A percentile compares a stretch with the other conserved stretches of the same genome.
phyloP scores from a whole-genome alignment of 306 rosid genomes.

The Prunus campanulata region DNA sequence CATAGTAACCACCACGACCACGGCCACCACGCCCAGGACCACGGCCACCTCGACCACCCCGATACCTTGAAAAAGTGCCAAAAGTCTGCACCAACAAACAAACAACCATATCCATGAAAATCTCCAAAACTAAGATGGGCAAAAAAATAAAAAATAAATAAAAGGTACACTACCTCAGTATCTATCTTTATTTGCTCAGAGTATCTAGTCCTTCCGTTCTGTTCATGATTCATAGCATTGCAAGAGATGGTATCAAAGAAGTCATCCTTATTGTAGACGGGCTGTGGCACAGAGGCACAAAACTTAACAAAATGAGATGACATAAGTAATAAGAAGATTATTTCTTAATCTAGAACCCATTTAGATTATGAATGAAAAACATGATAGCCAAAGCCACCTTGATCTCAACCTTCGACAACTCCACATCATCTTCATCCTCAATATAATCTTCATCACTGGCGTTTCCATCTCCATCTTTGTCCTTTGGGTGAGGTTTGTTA shows the following conservation, averaged over 20 bases:
- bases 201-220: slow-evolving; percentile 75
- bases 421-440: slow-evolving; percentile 55
- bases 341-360: neutral
- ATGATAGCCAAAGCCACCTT: slow-evolving; percentile 44
- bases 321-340: neutral
- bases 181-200: slow-evolving; percentile 84
- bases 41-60: slow-evolving; percentile 81
- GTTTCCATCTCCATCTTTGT: slow-evolving; percentile 56
- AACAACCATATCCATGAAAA: slow-evolving; percentile 19
- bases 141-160: neutral
- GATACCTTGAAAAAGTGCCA: slow-evolving; percentile 72
- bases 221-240: slow-evolving; percentile 44
- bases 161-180: slow-evolving; percentile 55
- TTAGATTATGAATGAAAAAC: slow-evolving; percentile 5
- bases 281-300: slow-evolving; percentile 34
- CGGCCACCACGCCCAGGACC: slow-evolving; percentile 77
- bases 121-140: neutral
- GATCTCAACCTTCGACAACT: slow-evolving; percentile 40
- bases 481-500: slow-evolving; percentile 49
- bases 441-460: slow-evolving; percentile 48
- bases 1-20: slow-evolving; percentile 73
- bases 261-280: slow-evolving; percentile 83
- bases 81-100: slow-evolving; percentile 68
- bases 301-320: slow-evolving; percentile 20
- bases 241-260: slow-evolving; percentile 80